These are phyloP conservation scores for Acorus gramineus DNA, from an alignment of 106 monocot species.

Conservation along the genomic window DNA sequence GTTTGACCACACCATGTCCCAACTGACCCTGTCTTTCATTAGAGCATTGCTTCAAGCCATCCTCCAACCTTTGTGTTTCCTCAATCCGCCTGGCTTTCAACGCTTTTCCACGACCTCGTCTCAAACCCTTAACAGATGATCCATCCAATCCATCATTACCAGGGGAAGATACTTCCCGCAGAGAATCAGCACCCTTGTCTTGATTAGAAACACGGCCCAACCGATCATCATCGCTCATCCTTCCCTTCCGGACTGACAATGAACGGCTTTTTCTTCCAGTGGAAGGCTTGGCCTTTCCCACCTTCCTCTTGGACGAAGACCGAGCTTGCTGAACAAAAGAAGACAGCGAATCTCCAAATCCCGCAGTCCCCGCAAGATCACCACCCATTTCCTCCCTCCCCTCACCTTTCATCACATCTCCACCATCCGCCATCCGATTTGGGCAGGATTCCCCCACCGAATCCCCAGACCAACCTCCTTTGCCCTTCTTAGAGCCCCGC, in stretches of 20 bases:
- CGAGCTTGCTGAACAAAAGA: slow-evolving; percentile 21
- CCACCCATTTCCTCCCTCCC: neutral
- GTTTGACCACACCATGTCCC: slow-evolving; percentile 2
- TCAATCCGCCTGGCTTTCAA: slow-evolving; percentile 7
- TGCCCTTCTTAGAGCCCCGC: slow-evolving; percentile 44
- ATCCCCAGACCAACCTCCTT: slow-evolving; percentile 4
- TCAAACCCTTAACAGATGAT: neutral
- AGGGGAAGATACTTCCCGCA: neutral
- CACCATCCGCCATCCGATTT: slow-evolving; percentile 5
- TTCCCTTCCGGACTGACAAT: too few species aligned
- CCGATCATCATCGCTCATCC: too few species aligned
- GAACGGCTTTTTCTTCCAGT: too few species aligned
- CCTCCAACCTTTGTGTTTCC: slow-evolving; percentile 15
- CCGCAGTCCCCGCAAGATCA: slow-evolving; percentile 16
- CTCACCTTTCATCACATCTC: slow-evolving; percentile 8
- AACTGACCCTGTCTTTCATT: slow-evolving; percentile 8
- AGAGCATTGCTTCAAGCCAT: slow-evolving; percentile 36
- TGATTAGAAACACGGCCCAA: too few species aligned
- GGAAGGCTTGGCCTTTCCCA: neutral
- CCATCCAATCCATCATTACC: slow-evolving; percentile 6
- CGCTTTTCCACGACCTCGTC: neutral
- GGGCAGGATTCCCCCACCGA: neutral
- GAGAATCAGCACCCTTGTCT: too few species aligned
- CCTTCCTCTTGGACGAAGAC: slow-evolving; percentile 14
- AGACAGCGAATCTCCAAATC: slow-evolving; percentile 31